A percentile compares a stretch with the other conserved stretches of the same genome.
These are phyloP conservation scores for Ephemerocybe angulata DNA, from an alignment of 768 basidiomycete species.

Conservation along the genomic window DNA sequence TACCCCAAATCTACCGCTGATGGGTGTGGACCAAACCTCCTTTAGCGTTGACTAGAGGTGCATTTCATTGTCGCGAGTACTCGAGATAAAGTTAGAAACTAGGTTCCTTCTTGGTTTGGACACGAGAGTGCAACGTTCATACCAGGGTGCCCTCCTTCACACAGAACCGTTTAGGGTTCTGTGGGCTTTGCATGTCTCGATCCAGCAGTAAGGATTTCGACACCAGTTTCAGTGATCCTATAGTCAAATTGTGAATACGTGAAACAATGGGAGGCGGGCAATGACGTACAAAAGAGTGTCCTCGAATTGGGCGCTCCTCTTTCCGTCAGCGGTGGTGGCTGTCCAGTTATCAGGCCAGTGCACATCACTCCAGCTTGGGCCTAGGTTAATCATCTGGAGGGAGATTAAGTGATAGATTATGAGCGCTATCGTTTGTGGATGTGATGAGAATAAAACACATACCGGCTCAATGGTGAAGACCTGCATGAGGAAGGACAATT, in stretches of 20 bases:
- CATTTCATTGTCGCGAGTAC: too few relatives aligned
- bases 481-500: slow-evolving; percentile 21
- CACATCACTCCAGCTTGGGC: slow-evolving; percentile 66
- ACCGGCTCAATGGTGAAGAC: slow-evolving; percentile 81
- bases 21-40: too few relatives aligned
- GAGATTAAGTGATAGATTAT: background rate
- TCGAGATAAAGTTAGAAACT: too few relatives aligned
- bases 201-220: slow-evolving; percentile 79
- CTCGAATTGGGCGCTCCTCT: slow-evolving; percentile 93
- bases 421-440: background rate
- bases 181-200: background rate
- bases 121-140: too few relatives aligned
- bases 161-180: too few relatives aligned
- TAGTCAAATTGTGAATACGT: slow-evolving; percentile 11
- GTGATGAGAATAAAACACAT: background rate
- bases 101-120: too few relatives aligned
- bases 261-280: slow-evolving; percentile 2
- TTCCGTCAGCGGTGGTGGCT: slow-evolving; percentile 87
- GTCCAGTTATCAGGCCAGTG: slow-evolving; percentile 98
- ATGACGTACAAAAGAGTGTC: slow-evolving; percentile 85
- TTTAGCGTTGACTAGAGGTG: too few relatives aligned
- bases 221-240: slow-evolving; percentile 89
- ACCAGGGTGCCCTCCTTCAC: too few relatives aligned
- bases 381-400: slow-evolving; percentile 86
- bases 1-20: too few relatives aligned